Percentiles rank a stretch among this genome's conserved stretches.
Evolutionary conservation across 108 stramenopile species (phyloP).

Genomic region (Nitzschia sp.): DNA sequence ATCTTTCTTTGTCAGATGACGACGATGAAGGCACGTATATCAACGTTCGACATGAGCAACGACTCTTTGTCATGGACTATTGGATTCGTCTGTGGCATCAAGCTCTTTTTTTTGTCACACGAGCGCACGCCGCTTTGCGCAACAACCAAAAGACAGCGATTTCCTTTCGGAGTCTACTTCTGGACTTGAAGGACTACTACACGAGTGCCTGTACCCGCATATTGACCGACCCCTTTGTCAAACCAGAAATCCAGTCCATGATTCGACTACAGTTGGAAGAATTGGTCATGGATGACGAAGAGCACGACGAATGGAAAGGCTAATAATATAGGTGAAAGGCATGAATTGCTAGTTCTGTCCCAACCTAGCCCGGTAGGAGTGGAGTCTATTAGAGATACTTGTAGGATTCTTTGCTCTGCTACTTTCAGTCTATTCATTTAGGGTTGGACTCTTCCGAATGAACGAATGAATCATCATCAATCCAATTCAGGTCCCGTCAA

Average conservation of each 20-base stretch:
- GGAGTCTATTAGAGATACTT: no score
- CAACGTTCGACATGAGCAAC: not conserved
- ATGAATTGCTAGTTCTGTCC: no score
- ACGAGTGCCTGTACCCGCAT: conserved; percentile 26
- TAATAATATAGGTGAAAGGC: no score
- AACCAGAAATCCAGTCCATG: conserved; percentile 33
- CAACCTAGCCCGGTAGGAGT: no score
- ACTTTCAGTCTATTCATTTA: no score
- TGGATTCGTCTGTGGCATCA: not conserved
- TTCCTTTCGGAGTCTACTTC: conserved; percentile 24
- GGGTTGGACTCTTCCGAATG: no score
- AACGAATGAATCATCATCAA: no score
- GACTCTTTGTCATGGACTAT: conserved; percentile 6
- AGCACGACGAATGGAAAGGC: conserved; percentile 20
- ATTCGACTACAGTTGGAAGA: conserved; percentile 35
- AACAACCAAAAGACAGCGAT: not conserved
- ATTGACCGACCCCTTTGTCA: conserved; percentile 12
- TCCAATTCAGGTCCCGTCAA: no score
- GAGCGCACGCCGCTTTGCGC: no score
- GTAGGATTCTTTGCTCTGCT: no score
- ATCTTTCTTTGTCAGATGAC: conserved; percentile 9
- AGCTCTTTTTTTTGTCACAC: not conserved
- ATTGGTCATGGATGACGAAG: conserved; percentile 32
- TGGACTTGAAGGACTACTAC: conserved; percentile 22
- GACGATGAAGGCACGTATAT: not conserved